Conservation (phyloP, 768 basidiomycete genomes). For the Tubosaeta brunneosetosa region DNA sequence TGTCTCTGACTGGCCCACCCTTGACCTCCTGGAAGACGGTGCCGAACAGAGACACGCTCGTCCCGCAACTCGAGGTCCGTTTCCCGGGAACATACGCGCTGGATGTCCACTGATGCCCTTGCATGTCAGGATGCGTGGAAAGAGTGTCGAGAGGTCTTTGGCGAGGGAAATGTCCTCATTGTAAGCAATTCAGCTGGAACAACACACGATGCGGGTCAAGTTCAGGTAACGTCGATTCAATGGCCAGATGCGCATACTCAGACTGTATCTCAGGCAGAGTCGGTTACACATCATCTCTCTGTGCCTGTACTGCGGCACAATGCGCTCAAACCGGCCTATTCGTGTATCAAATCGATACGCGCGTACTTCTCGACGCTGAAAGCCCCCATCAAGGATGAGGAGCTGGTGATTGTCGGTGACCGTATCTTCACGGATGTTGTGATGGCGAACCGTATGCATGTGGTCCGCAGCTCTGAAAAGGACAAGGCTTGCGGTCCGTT, state of each 20-base stretch:
- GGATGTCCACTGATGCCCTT: neutral
- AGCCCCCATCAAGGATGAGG: constrained; percentile 52
- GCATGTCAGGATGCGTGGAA: constrained; percentile 65
- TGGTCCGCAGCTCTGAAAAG: neutral
- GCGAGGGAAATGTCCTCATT: constrained; percentile 73
- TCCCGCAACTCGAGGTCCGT: constrained; percentile 70
- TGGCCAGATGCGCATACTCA: neutral
- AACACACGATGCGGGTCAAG: constrained; percentile 63
- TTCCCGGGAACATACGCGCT: neutral
- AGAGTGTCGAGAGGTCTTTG: constrained; percentile 67
- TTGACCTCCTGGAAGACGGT: constrained; percentile 52
- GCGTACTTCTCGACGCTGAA: constrained; percentile 66
- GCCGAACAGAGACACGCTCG: constrained; percentile 70
- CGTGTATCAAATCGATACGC: constrained; percentile 68
- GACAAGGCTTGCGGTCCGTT: constrained; percentile 46
- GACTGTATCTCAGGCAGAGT: constrained; percentile 64
- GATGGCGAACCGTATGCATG: constrained; percentile 69
- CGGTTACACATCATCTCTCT: constrained; percentile 69
- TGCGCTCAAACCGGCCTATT: constrained; percentile 73
- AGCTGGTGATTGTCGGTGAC: constrained; percentile 85
- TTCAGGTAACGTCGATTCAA: constrained; percentile 57
- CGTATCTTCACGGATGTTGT: constrained; percentile 89
- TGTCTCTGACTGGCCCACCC: no score
- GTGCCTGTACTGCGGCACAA: constrained; percentile 81
- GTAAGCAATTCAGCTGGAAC: constrained; percentile 96